These are phyloP conservation scores for Exophiala xenobiotica DNA, from an alignment of 2,329 filamentous ascomycete species.

Conservation along the genomic window DNA sequence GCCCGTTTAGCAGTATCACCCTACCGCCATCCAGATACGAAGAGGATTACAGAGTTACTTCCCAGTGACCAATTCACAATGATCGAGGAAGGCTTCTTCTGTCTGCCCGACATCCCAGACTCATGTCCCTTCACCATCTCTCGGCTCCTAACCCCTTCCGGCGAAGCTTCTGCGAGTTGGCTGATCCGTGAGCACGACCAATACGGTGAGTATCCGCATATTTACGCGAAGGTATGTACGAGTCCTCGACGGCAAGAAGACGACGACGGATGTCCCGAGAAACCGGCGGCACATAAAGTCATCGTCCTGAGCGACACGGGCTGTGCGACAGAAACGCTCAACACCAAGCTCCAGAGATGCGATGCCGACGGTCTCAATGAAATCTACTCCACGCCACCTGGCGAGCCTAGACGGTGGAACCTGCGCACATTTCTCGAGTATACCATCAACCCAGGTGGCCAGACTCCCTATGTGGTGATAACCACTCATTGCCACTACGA, in stretches of 20 bases:
- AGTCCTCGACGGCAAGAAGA: background rate
- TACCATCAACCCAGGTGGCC: slow-evolving; percentile 24
- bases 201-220: slow-evolving; percentile 29
- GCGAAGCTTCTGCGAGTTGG: slow-evolving; percentile 12
- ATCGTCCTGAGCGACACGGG: slow-evolving; percentile 30
- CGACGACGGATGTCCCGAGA: background rate
- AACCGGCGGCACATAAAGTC: slow-evolving; percentile 6
- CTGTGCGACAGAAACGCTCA: slow-evolving; percentile 20
- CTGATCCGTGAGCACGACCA: slow-evolving; percentile 26
- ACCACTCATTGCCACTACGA: slow-evolving; percentile 31
- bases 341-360: too few species aligned
- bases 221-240: slow-evolving; percentile 27
- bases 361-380: too few species aligned
- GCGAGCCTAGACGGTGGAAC: slow-evolving; percentile 21
- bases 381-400: background rate
- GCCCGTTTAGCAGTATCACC: too few species aligned
- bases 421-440: slow-evolving; percentile 24
- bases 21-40: too few species aligned
- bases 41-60: too few species aligned
- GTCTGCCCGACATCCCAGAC: background rate
- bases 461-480: slow-evolving; percentile 25
- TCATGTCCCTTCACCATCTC: slow-evolving; percentile 19
- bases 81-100: background rate
- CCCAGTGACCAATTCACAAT: too few species aligned
- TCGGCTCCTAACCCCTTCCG: background rate